phyloP scores from a whole-genome alignment of 345 rosid species.

The Bruguiera sexangula region DNA sequence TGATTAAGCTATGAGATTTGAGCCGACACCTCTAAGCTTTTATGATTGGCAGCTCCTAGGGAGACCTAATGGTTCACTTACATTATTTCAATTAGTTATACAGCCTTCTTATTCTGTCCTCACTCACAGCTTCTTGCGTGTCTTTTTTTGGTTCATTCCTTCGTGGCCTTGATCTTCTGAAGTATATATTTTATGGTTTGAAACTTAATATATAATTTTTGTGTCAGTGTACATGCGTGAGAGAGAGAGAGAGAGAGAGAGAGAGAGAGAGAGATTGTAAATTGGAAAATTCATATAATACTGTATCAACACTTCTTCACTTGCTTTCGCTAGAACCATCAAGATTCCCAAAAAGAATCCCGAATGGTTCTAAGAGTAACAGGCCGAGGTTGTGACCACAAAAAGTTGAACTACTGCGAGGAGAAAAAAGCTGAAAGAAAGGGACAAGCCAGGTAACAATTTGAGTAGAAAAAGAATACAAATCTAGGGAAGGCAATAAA shows the following conservation, averaged over 20 bases:
- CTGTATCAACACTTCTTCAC: slow-evolving; percentile 47
- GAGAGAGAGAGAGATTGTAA: background rate
- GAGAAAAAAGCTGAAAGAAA: background rate
- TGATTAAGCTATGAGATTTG: too few relatives aligned
- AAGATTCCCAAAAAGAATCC: slow-evolving; percentile 40
- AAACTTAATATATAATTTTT: too few relatives aligned
- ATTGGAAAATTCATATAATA: background rate
- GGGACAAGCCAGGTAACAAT: slow-evolving; percentile 10
- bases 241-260: slow-evolving; percentile 2
- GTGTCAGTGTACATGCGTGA: background rate
- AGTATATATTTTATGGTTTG: too few relatives aligned
- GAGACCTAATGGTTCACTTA: background rate
- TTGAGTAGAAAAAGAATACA: background rate
- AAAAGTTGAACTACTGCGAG: slow-evolving; percentile 3
- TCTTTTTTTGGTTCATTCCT: background rate
- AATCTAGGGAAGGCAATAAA: slow-evolving; percentile 6
- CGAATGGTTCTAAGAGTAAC: slow-evolving; percentile 38
- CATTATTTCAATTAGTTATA: background rate
- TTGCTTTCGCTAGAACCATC: slow-evolving; percentile 34
- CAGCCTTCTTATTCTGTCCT: slow-evolving; percentile 11
- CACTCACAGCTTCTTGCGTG: background rate
- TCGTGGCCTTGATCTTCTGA: too few relatives aligned
- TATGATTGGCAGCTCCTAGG: too few relatives aligned
- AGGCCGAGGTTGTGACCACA: slow-evolving; percentile 55
- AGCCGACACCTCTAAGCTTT: too few relatives aligned